Evolutionary conservation across 495 filamentous ascomycete genomes (phyloP), one percentile per base, ranked within the genome.

Genomic region (Annulohypoxylon maeteangense): DNA sequence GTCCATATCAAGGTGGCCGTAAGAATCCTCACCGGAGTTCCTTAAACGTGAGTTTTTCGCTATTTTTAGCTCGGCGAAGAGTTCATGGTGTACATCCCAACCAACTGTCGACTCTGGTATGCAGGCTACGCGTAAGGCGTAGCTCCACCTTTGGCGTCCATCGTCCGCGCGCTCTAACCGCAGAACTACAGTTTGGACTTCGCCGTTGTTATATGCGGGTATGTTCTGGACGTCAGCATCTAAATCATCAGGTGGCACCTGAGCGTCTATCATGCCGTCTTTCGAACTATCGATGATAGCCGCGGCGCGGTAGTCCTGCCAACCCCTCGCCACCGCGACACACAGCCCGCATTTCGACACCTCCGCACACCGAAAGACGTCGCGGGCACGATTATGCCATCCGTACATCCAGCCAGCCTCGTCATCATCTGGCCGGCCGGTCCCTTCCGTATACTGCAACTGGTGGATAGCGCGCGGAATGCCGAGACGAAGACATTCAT

Each of bases 361-460:
- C 1, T 27, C 3, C 3, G 45, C 45, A n/a, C 22, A 50, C 4
- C 12, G 20, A 7, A 50, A 50, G 12, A 50, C 45, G 22, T 50
- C 45, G 45, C 45, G 45, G 16, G 45, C 45, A 20, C 10, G 23
- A 10, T 6, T 11, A 14, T 50, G 45, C 45, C 45, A 50, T 11
- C 45, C 45, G 4, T 50, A 27, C 45, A 50, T 50, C 45, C 45
- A 50, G 20, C 45, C 45, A 50, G 45, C 45, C 45, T 50, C 45
- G 12, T 50, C 45, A 25, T 50, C 45, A 12, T 50, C 45, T 2
- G 45, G 45, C 10, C 45, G 45, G 18, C 45, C 45, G 20, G 45
- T 50, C 23, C 45, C 45, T 12, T 11, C 10, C 20, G 45, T 50
- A n/a, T 50, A 22, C n/a, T 50, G 45, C 20, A 50, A 14, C 12